Conservation (phyloP, 768 basidiomycete genomes). For the Lactarius sp. region DNA sequence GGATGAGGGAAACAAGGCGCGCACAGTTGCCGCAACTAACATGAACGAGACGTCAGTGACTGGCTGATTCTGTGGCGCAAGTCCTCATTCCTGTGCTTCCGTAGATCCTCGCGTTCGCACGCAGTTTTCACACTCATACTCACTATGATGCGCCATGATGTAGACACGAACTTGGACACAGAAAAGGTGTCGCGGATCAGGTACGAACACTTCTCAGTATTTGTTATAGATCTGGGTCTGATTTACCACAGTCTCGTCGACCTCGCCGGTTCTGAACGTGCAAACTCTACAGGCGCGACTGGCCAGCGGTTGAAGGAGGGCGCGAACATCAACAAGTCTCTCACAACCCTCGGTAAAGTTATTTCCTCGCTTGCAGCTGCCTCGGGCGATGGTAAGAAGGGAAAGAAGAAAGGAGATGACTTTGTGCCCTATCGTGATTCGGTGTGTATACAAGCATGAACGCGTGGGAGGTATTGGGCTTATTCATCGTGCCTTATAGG, state of each 20-base stretch:
- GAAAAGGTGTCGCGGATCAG: constrained; percentile 99
- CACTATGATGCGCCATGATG: constrained; percentile 87
- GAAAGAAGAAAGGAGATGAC: constrained; percentile 87
- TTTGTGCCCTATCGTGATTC: constrained; percentile 98
- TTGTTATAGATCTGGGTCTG: not conserved
- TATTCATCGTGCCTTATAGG: constrained; percentile 40
- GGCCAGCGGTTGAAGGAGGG: constrained; percentile 96
- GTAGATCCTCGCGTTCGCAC: constrained; percentile 91
- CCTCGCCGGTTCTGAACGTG: constrained; percentile 93
- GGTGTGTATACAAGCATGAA: constrained; percentile 43
- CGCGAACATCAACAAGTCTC: constrained; percentile 97
- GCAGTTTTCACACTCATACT: constrained; percentile 95
- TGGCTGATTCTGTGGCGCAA: not conserved
- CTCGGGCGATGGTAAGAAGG: constrained; percentile 52
- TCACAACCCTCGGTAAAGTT: constrained; percentile 97
- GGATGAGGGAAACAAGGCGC: constrained; percentile 99
- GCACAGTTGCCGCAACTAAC: constrained; percentile 97
- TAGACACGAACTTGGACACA: constrained; percentile 79
- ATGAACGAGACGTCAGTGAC: constrained; percentile 90
- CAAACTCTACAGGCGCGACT: constrained; percentile 96
- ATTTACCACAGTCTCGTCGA: constrained; percentile 71
- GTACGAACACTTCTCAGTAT: constrained; percentile 35
- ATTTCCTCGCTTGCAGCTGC: constrained; percentile 78
- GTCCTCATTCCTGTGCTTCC: not conserved
- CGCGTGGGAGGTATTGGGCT: not conserved